Base-by-base conservation (phyloP, 768 basidiomycete genomes). In the Tulasnella sp. region DNA sequence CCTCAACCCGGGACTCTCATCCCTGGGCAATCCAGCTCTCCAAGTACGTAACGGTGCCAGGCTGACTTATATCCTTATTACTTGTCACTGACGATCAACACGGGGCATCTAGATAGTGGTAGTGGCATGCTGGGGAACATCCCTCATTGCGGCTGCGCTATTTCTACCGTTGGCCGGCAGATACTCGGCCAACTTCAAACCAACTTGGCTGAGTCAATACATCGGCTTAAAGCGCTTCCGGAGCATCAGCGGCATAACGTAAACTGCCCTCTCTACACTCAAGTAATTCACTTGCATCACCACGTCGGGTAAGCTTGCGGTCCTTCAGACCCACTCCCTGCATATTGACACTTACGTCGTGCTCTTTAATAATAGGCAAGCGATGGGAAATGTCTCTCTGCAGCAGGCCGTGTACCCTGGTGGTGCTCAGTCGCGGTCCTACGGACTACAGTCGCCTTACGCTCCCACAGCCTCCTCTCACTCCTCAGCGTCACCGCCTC, bases 91-190 rank as follows among this genome's bases (percentile, higher is more conserved):
- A 64, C 29, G 1, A 12, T n/a, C 4, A 29, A 34, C 29, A 15
- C 25, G 3, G 22, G 12, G 34, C 38, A 17, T 31, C 17, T 72
- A 39, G 72, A 42, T 73, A 36, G 0, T n/a, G 52, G 72, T 29
- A 22, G 42, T 29, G n/a, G 37, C 15, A 7, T 40, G 25, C 38
- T 42, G 0, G 69, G 75, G 1, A 76, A 22, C 37, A 8, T 73
- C 67, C 38, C n/a, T 1, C 67, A 76, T 52, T 76, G 75, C 29
- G 75, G 75, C n/a, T 76, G 75, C 67, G 75, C 75, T 22, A 12
- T 31, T 11, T 69, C 75, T 42, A 0, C 31, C 22, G 40, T 29
- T 52, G 75, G 75, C 9, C 34, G 75, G 22, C 39, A 67, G 31
- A 42, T 70, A 8, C 52, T 69, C 8, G 45, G 39, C 12, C 75